Evolutionary conservation across 805 yeast genomes (phyloP).

Genomic region (Metschnikowia baotianmanensis): DNA sequence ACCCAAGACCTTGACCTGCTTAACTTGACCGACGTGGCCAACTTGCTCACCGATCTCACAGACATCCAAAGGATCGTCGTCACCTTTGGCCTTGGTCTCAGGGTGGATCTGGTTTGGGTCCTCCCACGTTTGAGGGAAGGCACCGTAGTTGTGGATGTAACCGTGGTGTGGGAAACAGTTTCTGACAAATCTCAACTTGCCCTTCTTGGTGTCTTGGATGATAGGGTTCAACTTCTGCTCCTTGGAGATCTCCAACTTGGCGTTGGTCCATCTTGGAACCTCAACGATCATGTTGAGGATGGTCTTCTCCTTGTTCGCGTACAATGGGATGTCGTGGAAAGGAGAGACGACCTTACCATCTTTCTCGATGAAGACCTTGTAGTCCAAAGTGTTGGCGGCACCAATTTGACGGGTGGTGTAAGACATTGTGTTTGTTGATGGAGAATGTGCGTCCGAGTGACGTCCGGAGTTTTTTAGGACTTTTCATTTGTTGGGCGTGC

Average conservation of each 20-base stretch:
- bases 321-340: conserved; percentile 76
- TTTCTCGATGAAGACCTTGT: conserved; percentile 86
- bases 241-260: conserved; percentile 73
- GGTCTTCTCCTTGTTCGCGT: conserved; percentile 76
- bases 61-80: conserved; percentile 48
- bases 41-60: conserved; percentile 50
- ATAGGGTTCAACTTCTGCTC: conserved; percentile 67
- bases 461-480: conserved; percentile 9
- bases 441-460: conserved; percentile 2
- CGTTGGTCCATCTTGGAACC: conserved; percentile 71
- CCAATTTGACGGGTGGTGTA: conserved; percentile 92
- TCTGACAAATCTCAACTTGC: conserved; percentile 69
- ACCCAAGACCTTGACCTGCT: conserved; percentile 59
- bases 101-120: conserved; percentile 63
- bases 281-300: conserved; percentile 41
- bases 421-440: conserved; percentile 44
- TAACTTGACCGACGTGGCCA: conserved; percentile 50
- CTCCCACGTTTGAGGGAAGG: conserved; percentile 95
- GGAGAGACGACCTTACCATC: conserved; percentile 94
- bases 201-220: conserved; percentile 74
- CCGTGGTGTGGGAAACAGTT: conserved; percentile 84
- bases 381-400: conserved; percentile 92
- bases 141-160: conserved; percentile 84
- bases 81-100: conserved; percentile 48
- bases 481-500: conserved; percentile 16